Base-by-base conservation (phyloP, 495 filamentous ascomycete genomes). In the Rhypophila decipiens region DNA sequence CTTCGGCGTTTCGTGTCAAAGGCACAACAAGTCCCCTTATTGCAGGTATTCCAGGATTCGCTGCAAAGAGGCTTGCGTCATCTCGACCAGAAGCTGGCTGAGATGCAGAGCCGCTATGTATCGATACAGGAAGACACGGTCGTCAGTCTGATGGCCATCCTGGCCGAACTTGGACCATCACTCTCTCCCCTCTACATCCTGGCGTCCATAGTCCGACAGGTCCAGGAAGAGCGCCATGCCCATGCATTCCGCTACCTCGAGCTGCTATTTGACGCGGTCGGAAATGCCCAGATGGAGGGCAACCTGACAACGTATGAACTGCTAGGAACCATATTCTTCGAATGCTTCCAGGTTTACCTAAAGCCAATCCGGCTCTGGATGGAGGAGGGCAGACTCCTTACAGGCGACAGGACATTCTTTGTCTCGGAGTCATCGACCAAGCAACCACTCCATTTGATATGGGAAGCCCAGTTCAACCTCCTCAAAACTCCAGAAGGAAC, bases 351-450 rank as follows among this genome's bases (percentile, higher is more conserved):
- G 49, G 82, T 86, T 3, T 96, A 96, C 60, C 73, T 91, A 22
- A 80, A 78, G 11, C 87, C 89, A 0, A 80, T 96, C 22, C 75
- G 82, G 22, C 63, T 70, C 2, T 98, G 93, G 93, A 93, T 95
- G 84, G 83, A 89, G 54, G 75, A 75, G 34, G 91, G 91, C 2
- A 77, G 82, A 44, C 65, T 95, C 11, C 69, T 74, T n/a, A 53
- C 72, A 2, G 67, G 69, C 1, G 80, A 89, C 51, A 70, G 75
- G 23, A 72, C 76, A 0, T 90, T 95, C 58, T 95, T 96, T 55
- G 74, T 96, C n/a, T 66, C 67, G 1, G 74, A 83, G 41, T 68
- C 70, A 11, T 60, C 71, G 10, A 70, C 72, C 3, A 71, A 80
- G 34, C 74, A 77, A 29, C 80, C 88, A 22, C 60, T 80, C 11